Percentiles rank a stretch among this genome's conserved stretches.
phyloP scores from a whole-genome alignment of 352 stramenopile genomes.

The Thraustotheca clavata region DNA sequence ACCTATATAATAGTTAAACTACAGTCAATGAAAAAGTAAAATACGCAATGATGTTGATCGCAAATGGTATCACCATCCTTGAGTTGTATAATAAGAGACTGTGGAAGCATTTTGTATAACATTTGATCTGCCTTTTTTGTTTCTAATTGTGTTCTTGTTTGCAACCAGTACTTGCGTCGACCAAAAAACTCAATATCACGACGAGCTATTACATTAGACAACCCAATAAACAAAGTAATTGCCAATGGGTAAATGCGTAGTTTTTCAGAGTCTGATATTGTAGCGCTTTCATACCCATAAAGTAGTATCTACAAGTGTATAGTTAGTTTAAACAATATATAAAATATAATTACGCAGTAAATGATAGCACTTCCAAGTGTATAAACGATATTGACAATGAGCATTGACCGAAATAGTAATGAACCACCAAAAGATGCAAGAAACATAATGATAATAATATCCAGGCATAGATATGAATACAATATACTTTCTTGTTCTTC shows the following conservation, averaged over 20 bases:
- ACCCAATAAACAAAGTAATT: constrained; percentile 66
- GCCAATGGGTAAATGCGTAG: constrained; percentile 51
- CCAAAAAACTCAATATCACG: constrained; percentile 77
- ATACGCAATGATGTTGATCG: constrained; percentile 66
- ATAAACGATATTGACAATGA: constrained; percentile 30
- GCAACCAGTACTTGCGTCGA: constrained; percentile 75
- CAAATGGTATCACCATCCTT: constrained; percentile 80
- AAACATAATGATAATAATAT: constrained; percentile 76
- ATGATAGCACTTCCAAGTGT: constrained; percentile 37
- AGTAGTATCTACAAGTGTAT: background rate
- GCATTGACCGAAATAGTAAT: constrained; percentile 39
- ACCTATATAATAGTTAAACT: constrained; percentile 24
- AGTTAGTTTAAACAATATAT: background rate
- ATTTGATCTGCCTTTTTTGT: constrained; percentile 76
- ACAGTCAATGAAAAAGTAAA: background rate
- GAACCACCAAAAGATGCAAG: constrained; percentile 74
- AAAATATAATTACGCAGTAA: background rate
- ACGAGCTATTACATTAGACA: constrained; percentile 74
- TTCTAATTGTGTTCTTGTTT: constrained; percentile 71
- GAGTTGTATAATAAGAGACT: constrained; percentile 71
- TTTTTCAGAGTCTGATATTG: background rate
- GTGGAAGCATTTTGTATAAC: constrained; percentile 82
- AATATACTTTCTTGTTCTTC: constrained; percentile 17
- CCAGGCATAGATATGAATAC: constrained; percentile 73
- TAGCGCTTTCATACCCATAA: background rate